Base-by-base conservation (phyloP, 140 eudicot genomes). In the Stevia rebaudiana region DNA sequence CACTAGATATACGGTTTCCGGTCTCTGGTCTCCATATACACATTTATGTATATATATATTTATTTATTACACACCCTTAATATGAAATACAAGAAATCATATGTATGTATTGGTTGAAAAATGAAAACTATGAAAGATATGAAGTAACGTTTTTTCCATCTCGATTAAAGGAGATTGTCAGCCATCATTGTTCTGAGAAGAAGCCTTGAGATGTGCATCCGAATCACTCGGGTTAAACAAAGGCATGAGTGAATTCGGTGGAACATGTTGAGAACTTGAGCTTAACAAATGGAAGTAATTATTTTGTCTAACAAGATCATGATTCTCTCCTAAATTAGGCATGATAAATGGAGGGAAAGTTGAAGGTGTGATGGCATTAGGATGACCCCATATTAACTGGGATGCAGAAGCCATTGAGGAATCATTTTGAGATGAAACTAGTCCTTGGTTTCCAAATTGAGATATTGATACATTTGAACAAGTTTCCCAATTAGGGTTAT, bases 401-500 rank as follows among this genome's bases (percentile, higher is more conserved):
- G 94, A 84, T 15, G 73, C 65, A 0, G 81, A 51, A 61, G 78
- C 63, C 77, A 74, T 61, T 3, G 80, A 56, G 65, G 84, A 71
- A 63, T 69, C 76, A 35, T 68, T 42, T 63, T 84, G 89, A 44
- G 84, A 72, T 68, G 81, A 54, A 57, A 70, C 69, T 40, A 68
- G 66, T 18, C 53, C 80, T 64, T 78, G 86, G 63, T 67, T 79
- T 72, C 95, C 95, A 22, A 81, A 81, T 68, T 82, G 95, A 25
- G 94, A 77, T 22, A 86, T 59, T n/a, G 89, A 83, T 69, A 83
- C 66, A 66, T 74, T 86, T 28, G 87, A 66, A 68, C 50, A 30
- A 72, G 81, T 83, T 53, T 90, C 97, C 94, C 89, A 90, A 42
- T 82, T 85, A 64, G 80, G 83, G 61, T 75, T 72, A 59, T 71